Percentiles rank a stretch among this genome's conserved stretches.
Evolutionary conservation across 768 basidiomycete species (phyloP).

Genomic region (Trametes cingulata): DNA sequence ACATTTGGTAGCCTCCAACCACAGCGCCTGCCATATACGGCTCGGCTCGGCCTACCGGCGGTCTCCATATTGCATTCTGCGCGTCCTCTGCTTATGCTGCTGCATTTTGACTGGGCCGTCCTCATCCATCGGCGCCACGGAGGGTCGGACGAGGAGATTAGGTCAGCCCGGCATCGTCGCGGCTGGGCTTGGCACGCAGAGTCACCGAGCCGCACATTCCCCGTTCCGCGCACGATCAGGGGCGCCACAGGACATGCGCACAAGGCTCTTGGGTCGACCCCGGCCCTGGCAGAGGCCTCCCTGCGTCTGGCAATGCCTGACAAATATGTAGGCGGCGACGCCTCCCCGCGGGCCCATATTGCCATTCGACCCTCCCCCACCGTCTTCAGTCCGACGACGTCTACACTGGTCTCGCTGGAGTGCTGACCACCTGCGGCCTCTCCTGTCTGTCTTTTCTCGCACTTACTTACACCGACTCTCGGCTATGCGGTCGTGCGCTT

Average conservation of each 20-base stretch:
- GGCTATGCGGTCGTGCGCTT: neutral
- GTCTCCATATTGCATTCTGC: too few species aligned
- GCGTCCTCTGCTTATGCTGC: too few species aligned
- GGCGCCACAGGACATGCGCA: neutral
- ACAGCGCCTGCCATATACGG: neutral
- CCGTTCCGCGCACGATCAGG: slow-evolving; percentile 1
- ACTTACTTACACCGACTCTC: neutral
- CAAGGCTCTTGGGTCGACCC: neutral
- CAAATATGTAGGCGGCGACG: slow-evolving; percentile 6
- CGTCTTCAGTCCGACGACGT: neutral
- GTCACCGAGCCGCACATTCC: slow-evolving; percentile 1
- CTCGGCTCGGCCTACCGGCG: too few species aligned
- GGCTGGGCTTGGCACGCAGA: neutral
- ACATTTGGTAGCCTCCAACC: neutral
- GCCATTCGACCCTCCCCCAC: neutral
- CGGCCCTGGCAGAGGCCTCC: too few species aligned
- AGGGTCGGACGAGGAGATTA: too few species aligned
- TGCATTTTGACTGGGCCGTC: too few species aligned
- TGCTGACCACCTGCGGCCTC: slow-evolving; percentile 1
- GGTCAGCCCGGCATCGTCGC: neutral
- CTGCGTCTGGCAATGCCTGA: too few species aligned
- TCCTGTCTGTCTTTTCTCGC: slow-evolving; percentile 5
- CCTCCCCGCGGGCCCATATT: neutral
- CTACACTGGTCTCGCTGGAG: neutral
- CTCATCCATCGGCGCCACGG: too few species aligned